Percentiles rank a stretch among this genome's conserved stretches.
These are phyloP conservation scores for Solanum phureja DNA, from an alignment of 257 asterid genomes.

Conservation along the genomic window DNA sequence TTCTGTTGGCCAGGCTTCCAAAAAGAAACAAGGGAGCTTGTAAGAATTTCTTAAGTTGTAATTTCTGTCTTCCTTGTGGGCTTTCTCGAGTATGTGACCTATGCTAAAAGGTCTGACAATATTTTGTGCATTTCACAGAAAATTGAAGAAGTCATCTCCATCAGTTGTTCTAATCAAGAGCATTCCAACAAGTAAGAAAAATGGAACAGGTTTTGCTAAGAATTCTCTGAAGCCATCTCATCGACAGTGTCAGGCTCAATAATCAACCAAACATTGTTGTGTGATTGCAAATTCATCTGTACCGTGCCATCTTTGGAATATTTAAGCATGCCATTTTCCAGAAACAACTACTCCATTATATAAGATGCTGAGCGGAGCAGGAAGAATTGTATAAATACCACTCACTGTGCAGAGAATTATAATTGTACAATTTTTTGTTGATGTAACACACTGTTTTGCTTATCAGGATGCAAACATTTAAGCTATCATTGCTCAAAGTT, in stretches of 20 bases:
- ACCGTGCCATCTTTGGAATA: background rate
- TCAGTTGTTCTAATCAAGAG: conserved; percentile 54
- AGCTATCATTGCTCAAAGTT: background rate
- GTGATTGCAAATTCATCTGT: background rate
- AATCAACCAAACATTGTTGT: background rate
- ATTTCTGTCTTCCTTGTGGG: background rate
- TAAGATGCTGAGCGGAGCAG: background rate
- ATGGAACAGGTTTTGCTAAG: conserved; percentile 27
- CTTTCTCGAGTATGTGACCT: background rate
- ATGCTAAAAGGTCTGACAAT: background rate
- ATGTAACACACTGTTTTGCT: background rate
- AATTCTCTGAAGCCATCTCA: conserved; percentile 23
- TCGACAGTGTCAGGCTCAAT: background rate
- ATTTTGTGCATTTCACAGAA: conserved; percentile 21
- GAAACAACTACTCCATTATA: background rate
- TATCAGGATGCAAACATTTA: background rate
- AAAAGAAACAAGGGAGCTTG: conserved; percentile 36
- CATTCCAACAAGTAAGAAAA: conserved; percentile 41
- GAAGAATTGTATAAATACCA: background rate
- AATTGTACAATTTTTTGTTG: background rate
- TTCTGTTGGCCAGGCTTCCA: conserved; percentile 17
- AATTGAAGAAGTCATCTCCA: conserved; percentile 27
- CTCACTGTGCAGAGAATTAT: background rate
- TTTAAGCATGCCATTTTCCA: background rate
- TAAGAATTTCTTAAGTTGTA: conserved; percentile 16